Base-by-base conservation (phyloP, 108 stramenopile species). In the Cyclotella sp. region DNA sequence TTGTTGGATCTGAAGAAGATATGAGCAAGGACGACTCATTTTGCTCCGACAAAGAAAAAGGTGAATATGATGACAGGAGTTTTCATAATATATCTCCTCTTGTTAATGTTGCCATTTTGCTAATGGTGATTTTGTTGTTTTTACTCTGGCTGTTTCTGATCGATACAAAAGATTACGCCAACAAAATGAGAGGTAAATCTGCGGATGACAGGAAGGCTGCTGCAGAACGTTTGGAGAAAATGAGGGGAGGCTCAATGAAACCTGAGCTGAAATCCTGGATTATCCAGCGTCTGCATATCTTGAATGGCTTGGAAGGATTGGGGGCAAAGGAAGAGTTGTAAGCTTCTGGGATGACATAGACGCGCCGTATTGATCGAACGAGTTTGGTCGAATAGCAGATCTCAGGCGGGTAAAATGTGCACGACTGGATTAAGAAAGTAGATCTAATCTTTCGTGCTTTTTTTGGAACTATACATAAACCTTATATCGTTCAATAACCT, bases 251-350 rank as follows among this genome's bases (percentile, higher is more conserved):
- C 5, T 68, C 74, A n/a, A 84, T 84, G 83, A 84, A 78, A 61
- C 75, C 83, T 19, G 83, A 84, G 49, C 61, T 84, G 73, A 84
- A 80, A 68, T 43, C 58, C 39, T 84, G 83, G 83, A 44, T 84
- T n/a, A 55, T 70, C 40, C 83, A 84, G 52, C 74, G 83, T 18
- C 47, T 84, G 60, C 55, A 73, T 49, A 80, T 84, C 53, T 58
- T 84, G 42, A 80, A 75, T 8, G 68, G 75, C 16, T 43, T 80
- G 14, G 73, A 55, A 52, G 40, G 42, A 52, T 46, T 19, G 26
- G 66, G 19, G 18, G 79, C 27, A 1, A 80, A 62, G 14, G 78
- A 80, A 68, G 77, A 78, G 57, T 70, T 75, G 19, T 75, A 70
- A 46, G 14, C 15, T 12, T 18, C 60, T 26, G 24, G 55, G 5